Evolutionary conservation across 2,329 filamentous ascomycete genomes (phyloP).

Genomic region (Talaromyces sp.): DNA sequence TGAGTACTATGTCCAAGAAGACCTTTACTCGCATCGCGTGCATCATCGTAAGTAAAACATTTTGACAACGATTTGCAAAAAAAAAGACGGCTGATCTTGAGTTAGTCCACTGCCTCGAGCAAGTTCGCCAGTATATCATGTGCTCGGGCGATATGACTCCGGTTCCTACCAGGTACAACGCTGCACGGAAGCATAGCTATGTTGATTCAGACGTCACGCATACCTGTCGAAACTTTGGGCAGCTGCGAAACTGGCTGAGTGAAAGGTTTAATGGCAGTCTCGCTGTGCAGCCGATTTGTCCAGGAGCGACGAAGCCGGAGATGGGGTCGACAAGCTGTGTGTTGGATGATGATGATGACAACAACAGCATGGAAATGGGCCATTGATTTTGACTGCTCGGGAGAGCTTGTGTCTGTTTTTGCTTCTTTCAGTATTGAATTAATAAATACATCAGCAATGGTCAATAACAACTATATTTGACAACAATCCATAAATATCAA

Average conservation of each 20-base stretch:
- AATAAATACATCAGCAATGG: too few species aligned
- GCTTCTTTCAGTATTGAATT: too few species aligned
- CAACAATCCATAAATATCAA: too few species aligned
- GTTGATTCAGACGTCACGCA: constrained; percentile 5
- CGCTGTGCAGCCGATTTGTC: constrained; percentile 1
- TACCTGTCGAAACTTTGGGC: constrained; percentile 1
- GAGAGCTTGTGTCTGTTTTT: neutral
- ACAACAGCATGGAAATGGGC: too few species aligned
- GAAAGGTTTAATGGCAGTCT: constrained; percentile 3
- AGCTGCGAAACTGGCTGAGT: neutral
- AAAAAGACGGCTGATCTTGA: neutral
- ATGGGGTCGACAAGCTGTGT: neutral
- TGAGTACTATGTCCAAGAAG: constrained; percentile 1
- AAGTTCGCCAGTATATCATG: constrained; percentile 5
- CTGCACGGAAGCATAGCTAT: neutral
- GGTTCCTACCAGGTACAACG: neutral
- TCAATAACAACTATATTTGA: too few species aligned
- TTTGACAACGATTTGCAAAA: neutral
- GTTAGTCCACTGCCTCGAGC: constrained; percentile 4
- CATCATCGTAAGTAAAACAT: neutral
- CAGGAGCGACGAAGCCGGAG: constrained; percentile 1
- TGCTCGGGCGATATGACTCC: constrained; percentile 3
- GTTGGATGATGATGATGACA: neutral
- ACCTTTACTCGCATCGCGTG: neutral
- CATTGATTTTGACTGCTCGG: too few species aligned